Base-by-base conservation (phyloP, 768 basidiomycete species). In the Trametes villosa region DNA sequence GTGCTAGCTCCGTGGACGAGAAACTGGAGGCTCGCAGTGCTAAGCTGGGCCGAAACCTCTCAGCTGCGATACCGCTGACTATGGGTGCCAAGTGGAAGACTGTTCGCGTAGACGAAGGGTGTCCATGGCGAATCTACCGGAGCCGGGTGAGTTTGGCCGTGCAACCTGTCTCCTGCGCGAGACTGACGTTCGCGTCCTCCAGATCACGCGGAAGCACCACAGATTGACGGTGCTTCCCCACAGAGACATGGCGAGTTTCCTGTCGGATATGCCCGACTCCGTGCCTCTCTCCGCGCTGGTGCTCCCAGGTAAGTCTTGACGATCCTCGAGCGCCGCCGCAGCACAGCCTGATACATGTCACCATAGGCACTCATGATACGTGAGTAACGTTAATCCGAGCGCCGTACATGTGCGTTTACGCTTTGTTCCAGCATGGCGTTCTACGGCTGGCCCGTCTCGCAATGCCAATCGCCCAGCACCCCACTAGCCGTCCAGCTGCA, bases 371-470 rank as follows among this genome's bases (percentile, higher is more conserved):
- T 0, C 88, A 91, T 66, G 86, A 91, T 68, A 86, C 87, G 87
- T 86, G 73, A 58, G 83, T 79, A 8, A 33, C 34, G 9, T 24
- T 20, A 29, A 24, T 18, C 18, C 9, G 15, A 24, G 33, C 33
- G 18, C 26, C 45, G 12, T 20, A 34, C 9, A 53, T 44, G 22
- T 38, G 13, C 61, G 27, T 29, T 22, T 65, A 60, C 34, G 1
- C 22, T 24, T 53, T 18, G 5, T 9, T 20, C 22, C 69, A 90
- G 88, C 5, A 87, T 94, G 86, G 88, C 92, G 9, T 85, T 92
- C 63, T 88, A 93, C 65, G 90, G 91, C 15, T 92, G 89, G 86
- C 91, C 90, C 0, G 75, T 96, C 36, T 90, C 91, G 0, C 93
- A 96, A 70, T 98, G 95, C 69, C 94, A 97, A 71, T 82, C 83